These are phyloP conservation scores for Pestalotiopsis sp. DNA, from an alignment of 2,329 filamentous ascomycete species.

Conservation along the genomic window DNA sequence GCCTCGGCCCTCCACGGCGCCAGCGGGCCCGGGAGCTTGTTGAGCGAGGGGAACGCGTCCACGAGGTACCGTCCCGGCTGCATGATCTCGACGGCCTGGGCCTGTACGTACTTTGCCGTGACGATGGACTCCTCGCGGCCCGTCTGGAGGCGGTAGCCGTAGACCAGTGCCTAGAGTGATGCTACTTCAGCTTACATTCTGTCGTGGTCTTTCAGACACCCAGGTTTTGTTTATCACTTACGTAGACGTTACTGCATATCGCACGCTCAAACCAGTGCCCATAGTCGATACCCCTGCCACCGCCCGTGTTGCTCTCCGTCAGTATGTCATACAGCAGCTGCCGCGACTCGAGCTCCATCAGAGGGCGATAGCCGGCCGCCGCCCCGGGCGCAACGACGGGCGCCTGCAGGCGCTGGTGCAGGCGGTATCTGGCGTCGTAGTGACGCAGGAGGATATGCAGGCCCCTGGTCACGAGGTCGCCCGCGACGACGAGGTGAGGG, in stretches of 20 bases:
- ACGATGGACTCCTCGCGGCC: conserved; percentile 27
- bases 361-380: conserved; percentile 36
- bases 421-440: conserved; percentile 41
- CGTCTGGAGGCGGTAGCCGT: conserved; percentile 35
- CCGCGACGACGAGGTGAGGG: conserved; percentile 30
- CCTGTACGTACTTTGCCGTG: conserved; percentile 26
- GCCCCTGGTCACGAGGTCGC: conserved; percentile 34
- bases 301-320: conserved; percentile 25
- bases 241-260: conserved; percentile 39
- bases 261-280: conserved; percentile 36
- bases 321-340: conserved; percentile 46
- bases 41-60: conserved; percentile 44
- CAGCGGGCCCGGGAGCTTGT: conserved; percentile 38
- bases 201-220: not conserved
- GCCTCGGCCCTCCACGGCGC: conserved; percentile 37
- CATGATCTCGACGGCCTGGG: conserved; percentile 25
- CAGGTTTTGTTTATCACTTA: not conserved
- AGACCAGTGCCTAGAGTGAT: conserved; percentile 28
- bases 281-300: conserved; percentile 28
- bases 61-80: conserved; percentile 39
- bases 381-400: conserved; percentile 33
- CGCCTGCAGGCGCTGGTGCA: conserved; percentile 41
- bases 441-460: conserved; percentile 43
- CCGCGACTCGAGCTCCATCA: conserved; percentile 49
- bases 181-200: not conserved